A percentile compares a stretch with the other conserved stretches of the same genome.
These are phyloP conservation scores for Septoria petroselini DNA, from an alignment of 2,329 filamentous ascomycete genomes.

Conservation along the genomic window DNA sequence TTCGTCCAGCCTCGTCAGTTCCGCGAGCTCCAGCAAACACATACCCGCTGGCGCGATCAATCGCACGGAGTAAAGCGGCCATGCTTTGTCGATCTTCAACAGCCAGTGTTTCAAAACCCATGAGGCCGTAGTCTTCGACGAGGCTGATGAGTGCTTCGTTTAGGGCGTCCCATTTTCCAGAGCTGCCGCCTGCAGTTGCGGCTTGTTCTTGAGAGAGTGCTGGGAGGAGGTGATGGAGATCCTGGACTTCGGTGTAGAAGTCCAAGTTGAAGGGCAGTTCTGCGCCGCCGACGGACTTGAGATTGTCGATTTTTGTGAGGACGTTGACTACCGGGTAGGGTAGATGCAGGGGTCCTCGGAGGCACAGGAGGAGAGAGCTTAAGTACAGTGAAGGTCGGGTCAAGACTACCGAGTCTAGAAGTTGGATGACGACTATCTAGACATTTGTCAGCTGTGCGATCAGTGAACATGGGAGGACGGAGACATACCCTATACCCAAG, in stretches of 20 bases:
- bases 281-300: constrained; percentile 67
- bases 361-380: constrained; percentile 84
- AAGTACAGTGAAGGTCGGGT: constrained; percentile 93
- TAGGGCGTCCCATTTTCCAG: constrained; percentile 70
- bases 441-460: constrained; percentile 39
- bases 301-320: constrained; percentile 95
- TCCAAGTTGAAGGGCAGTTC: constrained; percentile 91
- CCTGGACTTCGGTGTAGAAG: constrained; percentile 96
- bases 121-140: constrained; percentile 84
- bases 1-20: constrained; percentile 65
- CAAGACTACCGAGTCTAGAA: constrained; percentile 90
- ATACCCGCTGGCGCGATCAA: constrained; percentile 90
- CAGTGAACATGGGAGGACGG: neutral
- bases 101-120: constrained; percentile 87
- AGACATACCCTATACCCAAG: constrained; percentile 77
- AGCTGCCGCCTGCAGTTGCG: constrained; percentile 33
- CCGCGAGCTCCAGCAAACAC: constrained; percentile 87
- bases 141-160: constrained; percentile 84
- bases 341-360: constrained; percentile 97
- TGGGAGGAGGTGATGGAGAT: constrained; percentile 79
- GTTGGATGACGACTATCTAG: constrained; percentile 86
- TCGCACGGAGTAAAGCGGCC: constrained; percentile 83
- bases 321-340: constrained; percentile 95
- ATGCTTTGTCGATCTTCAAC: constrained; percentile 97
- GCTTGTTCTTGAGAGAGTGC: constrained; percentile 73